Percentiles rank a stretch among this genome's conserved stretches.
Evolutionary conservation across 805 yeast genomes (phyloP).

Genomic region (Helenozyma baotianmanensis): DNA sequence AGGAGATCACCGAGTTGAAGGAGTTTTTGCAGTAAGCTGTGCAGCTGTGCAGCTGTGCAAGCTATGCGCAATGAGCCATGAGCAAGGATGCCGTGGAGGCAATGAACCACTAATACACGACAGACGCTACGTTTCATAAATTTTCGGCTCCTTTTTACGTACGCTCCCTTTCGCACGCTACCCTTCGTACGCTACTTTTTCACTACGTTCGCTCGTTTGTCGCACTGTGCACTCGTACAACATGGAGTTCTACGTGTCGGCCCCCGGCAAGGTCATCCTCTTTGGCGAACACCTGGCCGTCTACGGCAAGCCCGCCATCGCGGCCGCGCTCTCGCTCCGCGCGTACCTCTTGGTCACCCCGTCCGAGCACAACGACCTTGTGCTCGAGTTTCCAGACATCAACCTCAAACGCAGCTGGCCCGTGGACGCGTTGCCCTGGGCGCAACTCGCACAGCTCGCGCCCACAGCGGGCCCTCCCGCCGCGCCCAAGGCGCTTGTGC

Average conservation of each 20-base stretch:
- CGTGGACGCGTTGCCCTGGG: slow-evolving; percentile 59
- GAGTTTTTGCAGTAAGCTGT: slow-evolving; percentile 25
- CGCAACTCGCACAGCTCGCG: slow-evolving; percentile 15
- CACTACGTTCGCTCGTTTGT: too few species aligned
- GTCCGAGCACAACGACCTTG: slow-evolving; percentile 40
- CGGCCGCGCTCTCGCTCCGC: slow-evolving; percentile 86
- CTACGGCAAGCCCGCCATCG: slow-evolving; percentile 88
- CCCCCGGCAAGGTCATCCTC: slow-evolving; percentile 94
- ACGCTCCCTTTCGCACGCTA: too few species aligned
- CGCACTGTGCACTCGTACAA: too few species aligned
- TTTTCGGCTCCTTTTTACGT: too few species aligned
- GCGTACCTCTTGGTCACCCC: slow-evolving; percentile 70
- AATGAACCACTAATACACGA: too few species aligned
- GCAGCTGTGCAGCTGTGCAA: too few species aligned
- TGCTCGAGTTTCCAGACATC: slow-evolving; percentile 81
- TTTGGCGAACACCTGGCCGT: slow-evolving; percentile 98
- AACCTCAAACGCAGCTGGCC: slow-evolving; percentile 62
- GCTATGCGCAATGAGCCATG: too few species aligned
- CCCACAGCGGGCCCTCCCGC: slow-evolving; percentile 20
- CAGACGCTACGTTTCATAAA: too few species aligned
- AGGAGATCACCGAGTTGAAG: slow-evolving; percentile 51
- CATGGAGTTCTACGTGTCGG: slow-evolving; percentile 71
- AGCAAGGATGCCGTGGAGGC: too few species aligned
- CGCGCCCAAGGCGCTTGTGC: slow-evolving; percentile 52
- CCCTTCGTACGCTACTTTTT: too few species aligned